A percentile compares a stretch with the other conserved stretches of the same genome.
These are phyloP conservation scores for Cubamyces lactineus DNA, from an alignment of 768 basidiomycete genomes.

Conservation along the genomic window DNA sequence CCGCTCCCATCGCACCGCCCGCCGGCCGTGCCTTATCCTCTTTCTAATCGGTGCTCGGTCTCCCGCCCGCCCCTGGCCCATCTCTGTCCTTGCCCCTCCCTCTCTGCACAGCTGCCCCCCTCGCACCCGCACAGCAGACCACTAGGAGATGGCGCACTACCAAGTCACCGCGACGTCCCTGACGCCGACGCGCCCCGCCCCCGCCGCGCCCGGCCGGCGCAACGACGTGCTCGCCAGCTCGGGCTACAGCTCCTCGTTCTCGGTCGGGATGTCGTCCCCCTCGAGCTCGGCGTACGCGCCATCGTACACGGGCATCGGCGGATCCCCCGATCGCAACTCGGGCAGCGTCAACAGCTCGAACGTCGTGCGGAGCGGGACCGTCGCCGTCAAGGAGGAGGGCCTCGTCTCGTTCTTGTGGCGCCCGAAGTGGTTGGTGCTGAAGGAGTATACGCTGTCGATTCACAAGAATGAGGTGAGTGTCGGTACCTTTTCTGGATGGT, in stretches of 20 bases:
- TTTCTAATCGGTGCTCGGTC: slow-evolving; percentile 13
- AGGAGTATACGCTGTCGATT: slow-evolving; percentile 75
- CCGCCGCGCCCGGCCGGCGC: slow-evolving; percentile 63
- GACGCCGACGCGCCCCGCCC: slow-evolving; percentile 79
- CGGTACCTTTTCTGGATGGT: neutral
- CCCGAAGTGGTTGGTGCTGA: slow-evolving; percentile 87
- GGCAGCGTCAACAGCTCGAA: slow-evolving; percentile 42
- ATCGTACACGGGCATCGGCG: slow-evolving; percentile 83
- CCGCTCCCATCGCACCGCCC: slow-evolving; percentile 10
- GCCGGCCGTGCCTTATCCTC: slow-evolving; percentile 9
- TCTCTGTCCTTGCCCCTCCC: neutral
- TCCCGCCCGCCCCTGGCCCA: neutral
- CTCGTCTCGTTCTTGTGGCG: slow-evolving; percentile 92
- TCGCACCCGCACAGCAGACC: neutral
- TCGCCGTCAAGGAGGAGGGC: slow-evolving; percentile 92
- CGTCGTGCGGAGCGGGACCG: slow-evolving; percentile 69
- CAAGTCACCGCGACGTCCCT: slow-evolving; percentile 59
- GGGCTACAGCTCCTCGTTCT: slow-evolving; percentile 64
- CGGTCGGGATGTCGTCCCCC: slow-evolving; percentile 48
- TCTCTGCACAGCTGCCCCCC: neutral
- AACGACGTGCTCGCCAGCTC: slow-evolving; percentile 53
- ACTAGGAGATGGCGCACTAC: slow-evolving; percentile 48
- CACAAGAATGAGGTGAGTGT: slow-evolving; percentile 91
- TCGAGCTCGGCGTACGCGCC: slow-evolving; percentile 63
- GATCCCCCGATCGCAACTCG: slow-evolving; percentile 64